These are phyloP conservation scores for Chlorencoelia australis DNA, from an alignment of 2,329 filamentous ascomycete species.

Conservation along the genomic window DNA sequence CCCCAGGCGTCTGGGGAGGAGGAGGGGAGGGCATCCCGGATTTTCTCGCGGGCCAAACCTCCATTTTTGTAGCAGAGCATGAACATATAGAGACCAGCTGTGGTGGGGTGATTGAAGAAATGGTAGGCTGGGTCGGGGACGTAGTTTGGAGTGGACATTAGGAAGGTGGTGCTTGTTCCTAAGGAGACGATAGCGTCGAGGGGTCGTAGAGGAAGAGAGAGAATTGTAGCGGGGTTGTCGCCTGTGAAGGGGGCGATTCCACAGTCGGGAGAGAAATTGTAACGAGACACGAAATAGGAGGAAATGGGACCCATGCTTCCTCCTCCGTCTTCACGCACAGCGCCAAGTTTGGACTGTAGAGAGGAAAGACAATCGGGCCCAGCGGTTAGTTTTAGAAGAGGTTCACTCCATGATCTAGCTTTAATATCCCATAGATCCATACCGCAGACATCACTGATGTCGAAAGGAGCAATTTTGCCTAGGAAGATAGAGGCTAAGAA, in stretches of 20 bases:
- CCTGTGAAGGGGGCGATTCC: slow-evolving; percentile 81
- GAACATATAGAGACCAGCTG: slow-evolving; percentile 91
- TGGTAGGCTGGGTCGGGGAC: slow-evolving; percentile 85
- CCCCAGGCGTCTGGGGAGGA: slow-evolving; percentile 56
- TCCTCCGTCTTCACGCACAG: slow-evolving; percentile 72
- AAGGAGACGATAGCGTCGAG: slow-evolving; percentile 91
- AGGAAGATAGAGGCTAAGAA: slow-evolving; percentile 89
- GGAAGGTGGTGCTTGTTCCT: slow-evolving; percentile 90
- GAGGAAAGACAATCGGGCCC: slow-evolving; percentile 46
- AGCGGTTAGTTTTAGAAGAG: slow-evolving; percentile 65
- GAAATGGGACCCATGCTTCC: slow-evolving; percentile 66
- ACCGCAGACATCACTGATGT: slow-evolving; percentile 89
- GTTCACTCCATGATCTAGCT: slow-evolving; percentile 60
- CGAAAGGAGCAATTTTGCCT: slow-evolving; percentile 75
- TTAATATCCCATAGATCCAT: slow-evolving; percentile 96
- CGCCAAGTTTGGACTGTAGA: slow-evolving; percentile 69
- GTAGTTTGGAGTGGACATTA: slow-evolving; percentile 93
- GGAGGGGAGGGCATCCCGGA: slow-evolving; percentile 68
- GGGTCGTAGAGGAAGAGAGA: slow-evolving; percentile 76
- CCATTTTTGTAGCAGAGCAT: slow-evolving; percentile 99
- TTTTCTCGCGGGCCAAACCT: slow-evolving; percentile 79
- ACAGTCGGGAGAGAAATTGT: slow-evolving; percentile 67
- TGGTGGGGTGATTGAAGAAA: slow-evolving; percentile 97
- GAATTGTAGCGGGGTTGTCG: slow-evolving; percentile 92
- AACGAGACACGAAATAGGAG: slow-evolving; percentile 67